Conservation (phyloP, 2,329 filamentous ascomycete species). For the Bretziella fagacearum region DNA sequence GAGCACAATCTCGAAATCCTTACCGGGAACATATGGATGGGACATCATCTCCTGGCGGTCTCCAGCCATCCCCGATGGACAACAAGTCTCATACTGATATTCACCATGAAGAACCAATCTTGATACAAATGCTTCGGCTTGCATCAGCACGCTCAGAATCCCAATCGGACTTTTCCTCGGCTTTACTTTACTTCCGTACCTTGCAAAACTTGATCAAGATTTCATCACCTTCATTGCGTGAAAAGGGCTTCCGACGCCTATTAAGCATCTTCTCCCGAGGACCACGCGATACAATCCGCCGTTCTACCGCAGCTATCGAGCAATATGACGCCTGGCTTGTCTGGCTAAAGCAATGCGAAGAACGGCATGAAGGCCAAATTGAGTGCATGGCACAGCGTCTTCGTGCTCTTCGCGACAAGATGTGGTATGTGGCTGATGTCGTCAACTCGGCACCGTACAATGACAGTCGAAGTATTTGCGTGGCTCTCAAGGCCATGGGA, state of each 20-base stretch:
- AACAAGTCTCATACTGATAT: background rate
- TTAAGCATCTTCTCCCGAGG: constrained; percentile 58
- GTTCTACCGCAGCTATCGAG: constrained; percentile 55
- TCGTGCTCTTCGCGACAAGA: constrained; percentile 72
- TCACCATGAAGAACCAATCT: constrained; percentile 28
- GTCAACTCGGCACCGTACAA: constrained; percentile 79
- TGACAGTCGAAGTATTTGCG: constrained; percentile 68
- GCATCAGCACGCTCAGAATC: constrained; percentile 62
- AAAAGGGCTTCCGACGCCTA: constrained; percentile 53
- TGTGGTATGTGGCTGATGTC: constrained; percentile 96
- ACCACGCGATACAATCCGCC: constrained; percentile 50
- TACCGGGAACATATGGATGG: constrained; percentile 29
- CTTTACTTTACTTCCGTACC: constrained; percentile 73
- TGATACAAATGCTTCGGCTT: constrained; percentile 58
- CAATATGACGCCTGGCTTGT: constrained; percentile 70
- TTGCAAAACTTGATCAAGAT: constrained; percentile 54
- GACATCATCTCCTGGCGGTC: background rate
- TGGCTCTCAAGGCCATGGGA: constrained; percentile 83
- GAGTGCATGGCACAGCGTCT: constrained; percentile 59
- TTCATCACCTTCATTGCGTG: constrained; percentile 41
- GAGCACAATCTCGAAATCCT: constrained; percentile 28
- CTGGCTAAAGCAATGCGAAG: constrained; percentile 67
- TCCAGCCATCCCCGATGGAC: background rate
- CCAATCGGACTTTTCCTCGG: constrained; percentile 66
- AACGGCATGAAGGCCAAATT: constrained; percentile 56